Evolutionary conservation across 2,329 filamentous ascomycete species (phyloP).

Genomic region (Paraconiothyrium sp.): DNA sequence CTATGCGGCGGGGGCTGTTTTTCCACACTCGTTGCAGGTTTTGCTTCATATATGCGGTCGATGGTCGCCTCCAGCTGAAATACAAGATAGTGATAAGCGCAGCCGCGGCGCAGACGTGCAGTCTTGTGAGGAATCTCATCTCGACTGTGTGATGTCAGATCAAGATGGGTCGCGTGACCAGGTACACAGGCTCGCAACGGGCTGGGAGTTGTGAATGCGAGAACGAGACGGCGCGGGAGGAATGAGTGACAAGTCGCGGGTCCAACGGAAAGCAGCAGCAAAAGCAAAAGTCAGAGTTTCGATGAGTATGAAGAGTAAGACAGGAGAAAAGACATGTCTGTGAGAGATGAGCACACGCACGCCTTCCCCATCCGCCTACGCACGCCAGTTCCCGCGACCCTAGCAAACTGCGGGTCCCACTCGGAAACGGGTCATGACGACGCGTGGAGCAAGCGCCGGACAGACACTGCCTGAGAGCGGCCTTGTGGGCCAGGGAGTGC

Average conservation of each 20-base stretch:
- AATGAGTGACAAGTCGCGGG: not conserved
- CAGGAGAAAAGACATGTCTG: conserved; percentile 26
- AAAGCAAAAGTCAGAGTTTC: conserved; percentile 4
- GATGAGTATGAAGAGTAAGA: conserved; percentile 14
- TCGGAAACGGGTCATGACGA: conserved; percentile 21
- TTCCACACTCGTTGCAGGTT: conserved; percentile 42
- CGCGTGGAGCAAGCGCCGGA: conserved; percentile 10
- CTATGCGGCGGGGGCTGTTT: conserved; percentile 41
- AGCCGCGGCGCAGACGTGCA: conserved; percentile 38
- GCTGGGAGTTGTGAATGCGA: conserved; percentile 2
- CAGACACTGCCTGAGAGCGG: not conserved
- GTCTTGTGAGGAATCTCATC: conserved; percentile 46
- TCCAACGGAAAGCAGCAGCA: conserved; percentile 8
- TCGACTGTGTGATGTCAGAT: conserved; percentile 1
- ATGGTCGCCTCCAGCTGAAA: conserved; percentile 41
- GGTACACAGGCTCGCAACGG: not conserved
- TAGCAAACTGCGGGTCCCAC: not conserved
- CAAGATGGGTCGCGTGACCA: conserved; percentile 5
- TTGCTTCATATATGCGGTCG: conserved; percentile 33
- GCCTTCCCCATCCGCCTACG: conserved; percentile 5
- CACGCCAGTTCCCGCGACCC: conserved; percentile 2
- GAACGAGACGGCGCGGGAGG: conserved; percentile 3
- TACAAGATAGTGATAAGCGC: conserved; percentile 41
- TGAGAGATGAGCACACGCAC: conserved; percentile 13
- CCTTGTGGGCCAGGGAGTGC: not conserved